These are phyloP conservation scores for Austroboletus rostrupii DNA, from an alignment of 1,284 basidiomycete genomes.

Conservation along the genomic window DNA sequence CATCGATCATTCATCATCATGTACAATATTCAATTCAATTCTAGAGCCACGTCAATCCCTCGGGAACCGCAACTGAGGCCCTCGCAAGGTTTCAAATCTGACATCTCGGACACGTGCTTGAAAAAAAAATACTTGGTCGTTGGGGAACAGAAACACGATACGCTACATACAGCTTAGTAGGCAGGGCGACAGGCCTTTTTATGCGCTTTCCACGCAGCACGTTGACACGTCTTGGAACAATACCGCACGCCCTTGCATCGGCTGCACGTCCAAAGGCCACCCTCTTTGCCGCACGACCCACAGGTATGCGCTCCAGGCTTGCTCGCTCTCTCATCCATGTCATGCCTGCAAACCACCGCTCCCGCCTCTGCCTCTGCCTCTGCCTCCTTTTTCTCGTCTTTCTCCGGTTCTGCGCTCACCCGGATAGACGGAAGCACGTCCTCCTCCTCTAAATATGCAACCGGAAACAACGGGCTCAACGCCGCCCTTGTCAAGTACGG, in stretches of 20 bases:
- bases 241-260: conserved; percentile 37
- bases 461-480: conserved; percentile 46
- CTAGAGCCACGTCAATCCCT: no score
- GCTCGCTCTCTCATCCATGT: neutral
- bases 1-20: no score
- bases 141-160: no score
- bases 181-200: conserved; percentile 6
- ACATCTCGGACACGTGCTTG: no score
- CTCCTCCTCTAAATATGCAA: conserved; percentile 39
- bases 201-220: conserved; percentile 40
- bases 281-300: conserved; percentile 26
- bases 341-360: no score
- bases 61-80: no score
- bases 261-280: conserved; percentile 23
- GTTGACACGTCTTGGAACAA: conserved; percentile 42
- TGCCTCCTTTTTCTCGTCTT: neutral
- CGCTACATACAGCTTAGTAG: no score
- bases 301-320: no score
- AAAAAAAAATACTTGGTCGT: no score
- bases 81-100: no score
- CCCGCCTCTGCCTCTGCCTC: no score
- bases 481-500: conserved; percentile 44
- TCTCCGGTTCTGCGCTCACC: neutral
- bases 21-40: no score
- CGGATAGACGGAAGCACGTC: neutral